A percentile compares a stretch with the other conserved stretches of the same genome.
phyloP scores from a whole-genome alignment of 129 eudicot species.

The Lactuca sativa region DNA sequence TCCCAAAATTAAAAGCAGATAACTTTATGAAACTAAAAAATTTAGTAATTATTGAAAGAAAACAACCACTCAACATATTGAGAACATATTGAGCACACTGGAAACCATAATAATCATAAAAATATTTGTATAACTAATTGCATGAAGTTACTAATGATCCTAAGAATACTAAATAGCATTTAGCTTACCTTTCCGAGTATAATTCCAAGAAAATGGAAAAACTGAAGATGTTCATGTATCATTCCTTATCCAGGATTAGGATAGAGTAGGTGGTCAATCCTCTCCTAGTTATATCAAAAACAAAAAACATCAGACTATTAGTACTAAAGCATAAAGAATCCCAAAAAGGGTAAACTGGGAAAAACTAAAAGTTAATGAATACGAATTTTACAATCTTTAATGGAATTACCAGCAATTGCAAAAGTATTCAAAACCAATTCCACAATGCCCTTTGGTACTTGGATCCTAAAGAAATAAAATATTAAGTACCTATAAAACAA shows the following conservation, averaged over 20 bases:
- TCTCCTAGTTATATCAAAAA: constrained; percentile 57
- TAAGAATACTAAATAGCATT: neutral
- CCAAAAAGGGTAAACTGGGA: neutral
- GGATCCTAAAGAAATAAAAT: constrained; percentile 66
- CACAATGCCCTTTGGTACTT: constrained; percentile 90
- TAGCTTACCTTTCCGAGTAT: constrained; percentile 81
- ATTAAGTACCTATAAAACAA: neutral
- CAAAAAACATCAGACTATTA: neutral
- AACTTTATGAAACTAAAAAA: too few relatives aligned
- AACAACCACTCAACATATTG: neutral
- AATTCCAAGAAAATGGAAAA: constrained; percentile 87
- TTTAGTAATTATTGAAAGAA: neutral
- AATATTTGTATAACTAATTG: neutral
- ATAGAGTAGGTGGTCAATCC: constrained; percentile 87
- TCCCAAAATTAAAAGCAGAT: too few relatives aligned
- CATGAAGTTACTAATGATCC: constrained; percentile 1
- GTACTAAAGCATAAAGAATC: neutral
- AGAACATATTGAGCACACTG: too few relatives aligned
- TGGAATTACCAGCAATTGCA: constrained; percentile 72
- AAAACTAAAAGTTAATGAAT: neutral
- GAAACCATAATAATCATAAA: too few relatives aligned
- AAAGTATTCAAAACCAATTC: constrained; percentile 98
- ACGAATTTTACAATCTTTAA: constrained; percentile 63
- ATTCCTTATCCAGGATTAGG: constrained; percentile 97
- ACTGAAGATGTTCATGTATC: constrained; percentile 93